Base-by-base conservation (phyloP, 768 basidiomycete species). In the Lanmaoa pseudosensibilis region DNA sequence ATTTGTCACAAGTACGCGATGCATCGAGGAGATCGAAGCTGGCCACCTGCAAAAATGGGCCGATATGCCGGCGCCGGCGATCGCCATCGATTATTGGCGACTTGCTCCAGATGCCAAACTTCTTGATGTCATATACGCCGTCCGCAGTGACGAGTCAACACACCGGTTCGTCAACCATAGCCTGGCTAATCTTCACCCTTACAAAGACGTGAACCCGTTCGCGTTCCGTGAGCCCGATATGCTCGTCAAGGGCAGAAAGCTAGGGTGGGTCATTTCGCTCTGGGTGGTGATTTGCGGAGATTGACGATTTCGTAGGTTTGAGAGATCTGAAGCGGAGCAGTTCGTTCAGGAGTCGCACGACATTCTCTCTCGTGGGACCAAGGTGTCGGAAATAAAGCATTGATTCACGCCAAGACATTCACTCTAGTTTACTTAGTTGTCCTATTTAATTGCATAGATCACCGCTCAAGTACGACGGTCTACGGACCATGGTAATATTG, bases 151-250 rank as follows among this genome's bases (percentile, higher is more conserved):
- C 71, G 95, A 98, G 70, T 83, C 90, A 1, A 94, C 90, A 1
- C 95, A 98, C 66, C 81, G 93, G 48, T 98, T 98, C 66, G 93
- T 96, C 60, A 98, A 98, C 73, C 96, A 98, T 75, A 92, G 90
- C 55, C 78, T 98, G 36, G 96, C 94, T 4, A 94, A 94, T 73
- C 78, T 99, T 48, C 76, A 92, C 60, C 77, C 79, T 32, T 69
- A 80, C 34, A 83, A 81, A 36, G 96, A 98, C 70, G 84, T 92
- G 63, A 97, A 95, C 66, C 93, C 92, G 0, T 94, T 94, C 63
- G 90, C 93, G 16, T 74, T 97, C 27, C 83, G 86, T 23, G 95
- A 98, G 67, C 93, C 95, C 15, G 83, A 88, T 59, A 95, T 96
- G 83, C 78, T 82, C 63, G 75, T 85, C 46, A 93, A 94, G 69